Conservation (phyloP, 768 basidiomycete species). For the Panaeolus papilionaceus region DNA sequence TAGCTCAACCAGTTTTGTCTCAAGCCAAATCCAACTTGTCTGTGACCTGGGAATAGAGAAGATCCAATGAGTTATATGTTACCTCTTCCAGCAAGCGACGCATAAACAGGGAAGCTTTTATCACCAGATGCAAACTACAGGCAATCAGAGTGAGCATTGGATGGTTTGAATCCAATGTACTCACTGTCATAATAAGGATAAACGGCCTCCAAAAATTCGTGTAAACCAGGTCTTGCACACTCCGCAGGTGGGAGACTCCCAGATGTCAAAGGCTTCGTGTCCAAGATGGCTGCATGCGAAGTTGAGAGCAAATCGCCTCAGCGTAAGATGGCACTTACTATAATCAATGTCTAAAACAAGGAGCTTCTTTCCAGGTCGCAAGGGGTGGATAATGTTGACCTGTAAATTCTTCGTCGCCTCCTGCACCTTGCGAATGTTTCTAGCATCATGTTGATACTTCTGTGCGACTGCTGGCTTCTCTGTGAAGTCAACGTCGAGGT, state of each 20-base stretch:
- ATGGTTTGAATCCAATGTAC: constrained; percentile 21
- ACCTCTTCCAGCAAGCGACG: not conserved
- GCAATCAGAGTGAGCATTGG: not conserved
- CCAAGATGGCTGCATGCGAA: constrained; percentile 66
- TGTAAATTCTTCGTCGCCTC: constrained; percentile 72
- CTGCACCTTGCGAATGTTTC: constrained; percentile 83
- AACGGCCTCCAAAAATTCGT: constrained; percentile 81
- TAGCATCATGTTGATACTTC: constrained; percentile 74
- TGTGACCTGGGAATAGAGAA: constrained; percentile 61
- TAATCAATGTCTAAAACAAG: constrained; percentile 91
- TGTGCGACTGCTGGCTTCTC: constrained; percentile 61
- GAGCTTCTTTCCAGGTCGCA: constrained; percentile 78
- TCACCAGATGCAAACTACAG: constrained; percentile 80
- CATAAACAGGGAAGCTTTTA: constrained; percentile 10
- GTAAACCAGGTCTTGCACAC: constrained; percentile 84
- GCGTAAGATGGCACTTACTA: constrained; percentile 52
- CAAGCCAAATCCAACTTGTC: constrained; percentile 90
- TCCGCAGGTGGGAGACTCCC: constrained; percentile 81
- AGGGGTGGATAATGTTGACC: constrained; percentile 75
- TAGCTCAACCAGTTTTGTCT: constrained; percentile 86
- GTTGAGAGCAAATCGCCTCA: constrained; percentile 2
- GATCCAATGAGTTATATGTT: not conserved
- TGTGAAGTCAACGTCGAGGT: constrained; percentile 83
- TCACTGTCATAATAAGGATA: constrained; percentile 84
- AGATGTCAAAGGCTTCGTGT: constrained; percentile 85